Evolutionary conservation across 306 rosid species (phyloP), one percentile per base, ranked within the genome.

Genomic region (Betula pendula): DNA sequence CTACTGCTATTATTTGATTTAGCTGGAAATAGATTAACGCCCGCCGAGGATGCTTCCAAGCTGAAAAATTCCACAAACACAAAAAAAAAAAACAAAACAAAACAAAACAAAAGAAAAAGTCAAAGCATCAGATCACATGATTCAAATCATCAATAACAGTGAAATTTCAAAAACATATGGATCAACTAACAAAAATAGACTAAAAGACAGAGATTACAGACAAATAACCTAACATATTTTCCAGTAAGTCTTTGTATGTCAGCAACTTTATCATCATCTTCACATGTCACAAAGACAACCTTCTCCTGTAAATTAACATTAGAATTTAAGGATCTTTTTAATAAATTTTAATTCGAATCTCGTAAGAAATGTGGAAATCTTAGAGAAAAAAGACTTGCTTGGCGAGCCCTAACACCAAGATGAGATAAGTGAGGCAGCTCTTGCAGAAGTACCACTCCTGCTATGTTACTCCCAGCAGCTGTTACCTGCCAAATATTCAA

Each of bases 341-440:
- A 11, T 63, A 51, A 15, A 35, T 65, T 65, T 38, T 65, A n/a
- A n/a, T 17, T 38, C 1, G 27, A 60, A 63, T 44, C 44, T 70
- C 35, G 40, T 35, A 48, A 79, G 29, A 29, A 71, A 66, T 79
- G 17, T 68, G 56, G 53, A 27, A 77, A 48, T 47, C 27, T 16
- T 72, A 63, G 55, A 77, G 80, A 84, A 74, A 81, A 22, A 44
- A 45, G 73, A 86, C 89, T 83, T 85, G 85, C 99, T 86, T 95
- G 99, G 33, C 99, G 89, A 40, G 99, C 99, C 82, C 99, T 85
- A 81, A 95, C 97, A 79, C 97, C 99, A 52, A 95, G 97, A 89
- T 92, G 99, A 89, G 99, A 95, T 49, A 92, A 88, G 91, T 95
- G 99, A 88, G 99, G 99, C 63, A 95, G 84, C 86, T 95, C 97